phyloP scores from a whole-genome alignment of 805 yeast genomes.

The Helenozyma rhizophorensis region DNA sequence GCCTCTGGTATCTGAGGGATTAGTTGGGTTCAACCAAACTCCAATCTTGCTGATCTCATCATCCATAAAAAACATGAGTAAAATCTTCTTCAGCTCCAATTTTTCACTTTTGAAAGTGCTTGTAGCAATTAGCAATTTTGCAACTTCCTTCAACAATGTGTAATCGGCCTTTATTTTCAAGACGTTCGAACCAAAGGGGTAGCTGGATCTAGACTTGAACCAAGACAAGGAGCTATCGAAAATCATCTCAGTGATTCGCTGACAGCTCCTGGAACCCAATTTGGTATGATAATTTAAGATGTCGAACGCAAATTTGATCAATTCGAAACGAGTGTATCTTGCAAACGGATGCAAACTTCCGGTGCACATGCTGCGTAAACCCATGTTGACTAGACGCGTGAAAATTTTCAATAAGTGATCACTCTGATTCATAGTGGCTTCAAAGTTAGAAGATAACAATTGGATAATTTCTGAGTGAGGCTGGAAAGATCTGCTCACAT shows the following conservation, averaged over 20 bases:
- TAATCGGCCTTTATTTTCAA: slow-evolving; percentile 68
- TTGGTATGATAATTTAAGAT: slow-evolving; percentile 53
- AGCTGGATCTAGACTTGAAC: slow-evolving; percentile 60
- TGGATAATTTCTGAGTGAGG: slow-evolving; percentile 69
- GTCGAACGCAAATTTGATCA: slow-evolving; percentile 64
- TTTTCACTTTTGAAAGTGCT: slow-evolving; percentile 19
- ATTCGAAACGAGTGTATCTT: slow-evolving; percentile 67
- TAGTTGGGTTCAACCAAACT: slow-evolving; percentile 73
- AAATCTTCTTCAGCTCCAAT: slow-evolving; percentile 46
- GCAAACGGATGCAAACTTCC: slow-evolving; percentile 87
- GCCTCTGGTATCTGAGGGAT: slow-evolving; percentile 39
- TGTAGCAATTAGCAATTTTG: slow-evolving; percentile 23
- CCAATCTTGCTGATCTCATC: slow-evolving; percentile 70
- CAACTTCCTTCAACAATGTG: slow-evolving; percentile 51
- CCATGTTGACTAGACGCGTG: slow-evolving; percentile 54
- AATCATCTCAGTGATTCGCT: slow-evolving; percentile 46
- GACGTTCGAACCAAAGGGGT: slow-evolving; percentile 84
- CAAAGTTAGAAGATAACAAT: slow-evolving; percentile 71
- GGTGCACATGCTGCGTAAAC: slow-evolving; percentile 44
- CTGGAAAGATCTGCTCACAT: slow-evolving; percentile 46
- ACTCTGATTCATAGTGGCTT: slow-evolving; percentile 72
- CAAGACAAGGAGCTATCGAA: slow-evolving; percentile 71
- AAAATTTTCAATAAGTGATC: slow-evolving; percentile 65
- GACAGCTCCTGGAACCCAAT: slow-evolving; percentile 44
- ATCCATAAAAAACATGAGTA: slow-evolving; percentile 61